phyloP scores from a whole-genome alignment of 2,329 filamentous ascomycete genomes.

The Cadophora gregata region DNA sequence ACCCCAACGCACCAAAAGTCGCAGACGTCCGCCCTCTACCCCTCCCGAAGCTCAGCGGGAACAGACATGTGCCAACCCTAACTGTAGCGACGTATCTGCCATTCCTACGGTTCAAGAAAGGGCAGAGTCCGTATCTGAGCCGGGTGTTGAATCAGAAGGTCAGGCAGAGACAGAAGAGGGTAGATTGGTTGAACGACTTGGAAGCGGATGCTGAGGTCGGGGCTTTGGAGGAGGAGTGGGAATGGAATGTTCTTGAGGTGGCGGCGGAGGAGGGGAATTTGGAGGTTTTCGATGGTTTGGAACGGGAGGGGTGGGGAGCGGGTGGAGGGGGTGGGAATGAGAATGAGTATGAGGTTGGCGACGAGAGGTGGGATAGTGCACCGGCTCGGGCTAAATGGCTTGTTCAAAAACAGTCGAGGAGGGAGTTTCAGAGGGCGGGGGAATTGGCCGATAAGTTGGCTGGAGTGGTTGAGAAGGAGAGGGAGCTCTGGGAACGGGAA shows the following conservation, averaged over 20 bases:
- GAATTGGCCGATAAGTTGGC: slow-evolving; percentile 50
- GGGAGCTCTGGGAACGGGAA: slow-evolving; percentile 46
- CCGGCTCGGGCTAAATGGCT: slow-evolving; percentile 3
- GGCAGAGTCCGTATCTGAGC: slow-evolving; percentile 65
- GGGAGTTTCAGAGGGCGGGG: slow-evolving; percentile 39
- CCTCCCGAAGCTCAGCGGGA: slow-evolving; percentile 53
- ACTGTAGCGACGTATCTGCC: slow-evolving; percentile 61
- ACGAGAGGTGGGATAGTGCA: slow-evolving; percentile 20
- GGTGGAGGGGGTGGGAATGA: slow-evolving; percentile 10
- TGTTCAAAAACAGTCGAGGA: background rate
- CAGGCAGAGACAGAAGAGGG: slow-evolving; percentile 49
- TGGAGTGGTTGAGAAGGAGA: slow-evolving; percentile 55
- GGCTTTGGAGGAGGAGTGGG: slow-evolving; percentile 34
- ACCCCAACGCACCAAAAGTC: slow-evolving; percentile 48
- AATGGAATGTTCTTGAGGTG: slow-evolving; percentile 34
- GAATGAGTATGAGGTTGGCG: background rate
- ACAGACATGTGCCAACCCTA: slow-evolving; percentile 61
- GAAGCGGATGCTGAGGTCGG: slow-evolving; percentile 37
- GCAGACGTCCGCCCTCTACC: slow-evolving; percentile 60
- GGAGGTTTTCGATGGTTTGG: slow-evolving; percentile 18
- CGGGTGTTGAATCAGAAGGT: slow-evolving; percentile 61
- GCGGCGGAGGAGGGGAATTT: slow-evolving; percentile 13
- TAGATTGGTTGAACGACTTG: slow-evolving; percentile 48
- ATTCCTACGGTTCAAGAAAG: slow-evolving; percentile 70
- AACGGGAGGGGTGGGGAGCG: slow-evolving; percentile 12